phyloP scores from a whole-genome alignment of 2,329 filamentous ascomycete species.

The Nothophoma quercina region DNA sequence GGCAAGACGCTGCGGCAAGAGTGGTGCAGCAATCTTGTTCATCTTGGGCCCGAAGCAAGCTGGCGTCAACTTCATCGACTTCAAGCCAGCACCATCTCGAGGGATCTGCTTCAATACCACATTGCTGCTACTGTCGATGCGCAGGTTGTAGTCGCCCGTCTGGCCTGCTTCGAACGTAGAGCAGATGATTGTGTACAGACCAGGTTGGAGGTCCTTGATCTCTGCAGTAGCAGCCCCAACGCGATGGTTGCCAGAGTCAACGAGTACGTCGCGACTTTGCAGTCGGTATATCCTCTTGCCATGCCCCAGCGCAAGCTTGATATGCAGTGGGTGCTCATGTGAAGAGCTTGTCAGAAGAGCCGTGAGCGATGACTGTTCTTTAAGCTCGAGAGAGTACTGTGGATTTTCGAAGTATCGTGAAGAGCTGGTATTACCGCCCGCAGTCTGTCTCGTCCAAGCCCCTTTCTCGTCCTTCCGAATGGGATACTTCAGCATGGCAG shows the following conservation, averaged over 20 bases:
- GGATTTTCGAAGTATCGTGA: conserved; percentile 84
- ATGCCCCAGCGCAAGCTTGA: conserved; percentile 81
- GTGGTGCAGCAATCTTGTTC: conserved; percentile 62
- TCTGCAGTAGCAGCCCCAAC: conserved; percentile 78
- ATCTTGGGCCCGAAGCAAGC: conserved; percentile 59
- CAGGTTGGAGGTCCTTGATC: conserved; percentile 66
- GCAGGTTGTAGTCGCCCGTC: conserved; percentile 75
- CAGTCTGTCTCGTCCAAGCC: conserved; percentile 79
- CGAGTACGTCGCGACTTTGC: conserved; percentile 77
- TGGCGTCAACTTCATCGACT: conserved; percentile 67
- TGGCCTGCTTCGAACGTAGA: conserved; percentile 89
- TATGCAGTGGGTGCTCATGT: conserved; percentile 76
- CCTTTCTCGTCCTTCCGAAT: conserved; percentile 67
- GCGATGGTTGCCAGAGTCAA: conserved; percentile 87
- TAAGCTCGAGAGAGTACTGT: conserved; percentile 75
- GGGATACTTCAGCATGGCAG: conserved; percentile 68
- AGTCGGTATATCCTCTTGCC: conserved; percentile 76
- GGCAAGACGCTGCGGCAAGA: conserved; percentile 64
- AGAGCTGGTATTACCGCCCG: conserved; percentile 83
- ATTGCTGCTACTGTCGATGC: conserved; percentile 70
- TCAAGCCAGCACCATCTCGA: conserved; percentile 76
- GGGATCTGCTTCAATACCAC: conserved; percentile 68
- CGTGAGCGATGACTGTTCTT: conserved; percentile 67
- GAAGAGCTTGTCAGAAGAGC: conserved; percentile 75
- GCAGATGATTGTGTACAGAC: conserved; percentile 85